A percentile compares a stretch with the other conserved stretches of the same genome.
phyloP scores from a whole-genome alignment of 345 rosid genomes.

The Salix viminalis region DNA sequence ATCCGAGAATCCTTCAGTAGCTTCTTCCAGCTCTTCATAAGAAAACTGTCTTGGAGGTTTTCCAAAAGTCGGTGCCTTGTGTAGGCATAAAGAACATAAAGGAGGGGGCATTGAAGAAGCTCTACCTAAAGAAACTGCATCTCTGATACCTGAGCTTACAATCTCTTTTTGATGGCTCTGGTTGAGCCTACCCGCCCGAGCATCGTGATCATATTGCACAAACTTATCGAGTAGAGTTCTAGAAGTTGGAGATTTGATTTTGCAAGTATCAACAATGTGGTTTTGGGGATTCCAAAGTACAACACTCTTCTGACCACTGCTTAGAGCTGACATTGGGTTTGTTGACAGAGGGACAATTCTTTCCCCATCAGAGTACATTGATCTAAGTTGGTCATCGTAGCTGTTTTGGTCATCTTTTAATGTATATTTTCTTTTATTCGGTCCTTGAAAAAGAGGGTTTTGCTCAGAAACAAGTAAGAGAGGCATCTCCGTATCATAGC shows the following conservation, averaged over 20 bases:
- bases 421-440: slow-evolving; percentile 20
- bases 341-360: slow-evolving; percentile 29
- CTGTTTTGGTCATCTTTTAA: slow-evolving; percentile 16
- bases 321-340: slow-evolving; percentile 14
- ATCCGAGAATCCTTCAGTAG: slow-evolving; percentile 59
- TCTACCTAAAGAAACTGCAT: slow-evolving; percentile 48
- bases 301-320: slow-evolving; percentile 23
- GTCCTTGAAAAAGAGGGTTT: slow-evolving; percentile 60
- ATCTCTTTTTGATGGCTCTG: slow-evolving; percentile 29
- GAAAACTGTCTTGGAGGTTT: slow-evolving; percentile 64
- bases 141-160: slow-evolving; percentile 34
- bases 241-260: slow-evolving; percentile 27
- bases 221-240: slow-evolving; percentile 44
- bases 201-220: slow-evolving; percentile 45
- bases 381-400: slow-evolving; percentile 13
- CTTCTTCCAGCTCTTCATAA: slow-evolving; percentile 49
- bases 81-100: slow-evolving; percentile 64
- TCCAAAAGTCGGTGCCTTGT: slow-evolving; percentile 62
- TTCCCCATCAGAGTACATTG: slow-evolving; percentile 17
- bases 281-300: slow-evolving; percentile 48
- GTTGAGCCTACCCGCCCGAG: slow-evolving; percentile 14
- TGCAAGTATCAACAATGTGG: slow-evolving; percentile 23
- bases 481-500: slow-evolving; percentile 31
- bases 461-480: slow-evolving; percentile 41
- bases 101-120: slow-evolving; percentile 66